phyloP scores from a whole-genome alignment of 2,329 filamentous ascomycete genomes.

The Coniochaeta sp. region DNA sequence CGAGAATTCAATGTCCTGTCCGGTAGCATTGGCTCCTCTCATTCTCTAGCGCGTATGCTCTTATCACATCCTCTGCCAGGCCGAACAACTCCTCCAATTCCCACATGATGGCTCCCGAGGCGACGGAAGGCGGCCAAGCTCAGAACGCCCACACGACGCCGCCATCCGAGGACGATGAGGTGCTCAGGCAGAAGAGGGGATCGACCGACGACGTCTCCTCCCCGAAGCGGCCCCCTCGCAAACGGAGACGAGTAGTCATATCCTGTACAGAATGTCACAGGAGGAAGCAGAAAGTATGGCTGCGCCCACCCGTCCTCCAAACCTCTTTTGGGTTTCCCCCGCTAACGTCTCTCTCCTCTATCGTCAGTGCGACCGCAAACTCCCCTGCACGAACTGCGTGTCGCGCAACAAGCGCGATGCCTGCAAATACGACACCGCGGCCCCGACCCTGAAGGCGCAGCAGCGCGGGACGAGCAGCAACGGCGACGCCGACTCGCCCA shows the following conservation, averaged over 20 bases:
- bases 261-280: constrained; percentile 59
- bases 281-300: constrained; percentile 48
- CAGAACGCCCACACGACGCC: neutral
- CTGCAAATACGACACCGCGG: constrained; percentile 50
- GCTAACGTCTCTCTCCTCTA: neutral
- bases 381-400: constrained; percentile 53
- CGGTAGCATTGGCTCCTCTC: neutral
- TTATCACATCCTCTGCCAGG: neutral
- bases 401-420: constrained; percentile 45
- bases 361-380: constrained; percentile 48
- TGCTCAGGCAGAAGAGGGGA: neutral
- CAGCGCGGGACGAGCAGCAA: constrained; percentile 13
- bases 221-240: constrained; percentile 36
- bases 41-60: neutral
- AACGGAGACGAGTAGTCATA: constrained; percentile 52
- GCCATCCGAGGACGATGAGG: neutral
- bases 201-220: constrained; percentile 2
- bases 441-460: constrained; percentile 30
- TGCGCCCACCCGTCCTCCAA: neutral
- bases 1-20: neutral
- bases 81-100: neutral
- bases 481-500: constrained; percentile 6
- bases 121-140: neutral
- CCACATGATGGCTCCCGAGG: neutral
- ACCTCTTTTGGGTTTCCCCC: neutral